Base-by-base conservation (phyloP, 257 asterid genomes). In the Ophiorrhiza pumila region DNA sequence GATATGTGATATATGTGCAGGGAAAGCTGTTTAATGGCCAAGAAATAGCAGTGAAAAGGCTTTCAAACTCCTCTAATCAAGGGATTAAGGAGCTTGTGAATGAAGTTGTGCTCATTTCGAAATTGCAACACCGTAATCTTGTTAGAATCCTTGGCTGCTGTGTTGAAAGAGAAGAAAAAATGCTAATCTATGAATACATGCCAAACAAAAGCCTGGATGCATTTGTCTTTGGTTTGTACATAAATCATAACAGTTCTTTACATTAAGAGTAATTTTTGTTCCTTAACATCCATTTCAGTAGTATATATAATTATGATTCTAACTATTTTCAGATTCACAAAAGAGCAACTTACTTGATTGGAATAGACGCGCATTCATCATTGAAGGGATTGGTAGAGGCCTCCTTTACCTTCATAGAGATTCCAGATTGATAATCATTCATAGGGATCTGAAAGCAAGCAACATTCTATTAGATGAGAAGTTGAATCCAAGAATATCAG, bases 351-450 rank as follows among this genome's bases (percentile, higher is more conserved):
- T 69, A 23, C 80, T 85, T n/a, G 84, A 82, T 73, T 89, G 92
- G 91, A 76, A 41, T 29, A 86, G 77, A 37, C 87, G 91, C 4
- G 66, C 58, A 58, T 53, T 73, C 74, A 84, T 87, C 37, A 82
- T 89, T 55, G 85, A 87, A 37, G 90, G 95, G 69, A 87, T 83
- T 37, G 78, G 85, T 23, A 84, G 92, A 78, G 92, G 95, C 32
- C 90, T 89, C 61, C 83, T 89, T 63, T 89, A 89, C 76, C 92
- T 87, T 69, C 95, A 89, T 17, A 80, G 89, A 65, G 90, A 87
- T 66, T 85, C 88, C 1, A 87, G 95, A 78, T 77, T 89, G 74
- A 74, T 77, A 82, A 85, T 89, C 46, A 81, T 89, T 68, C 95
- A 88, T 63, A 77, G 95, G 66, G 91, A 88, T 71, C 83, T 88